Evolutionary conservation across 805 yeast species (phyloP).

Genomic region (Spathaspora arborariae): DNA sequence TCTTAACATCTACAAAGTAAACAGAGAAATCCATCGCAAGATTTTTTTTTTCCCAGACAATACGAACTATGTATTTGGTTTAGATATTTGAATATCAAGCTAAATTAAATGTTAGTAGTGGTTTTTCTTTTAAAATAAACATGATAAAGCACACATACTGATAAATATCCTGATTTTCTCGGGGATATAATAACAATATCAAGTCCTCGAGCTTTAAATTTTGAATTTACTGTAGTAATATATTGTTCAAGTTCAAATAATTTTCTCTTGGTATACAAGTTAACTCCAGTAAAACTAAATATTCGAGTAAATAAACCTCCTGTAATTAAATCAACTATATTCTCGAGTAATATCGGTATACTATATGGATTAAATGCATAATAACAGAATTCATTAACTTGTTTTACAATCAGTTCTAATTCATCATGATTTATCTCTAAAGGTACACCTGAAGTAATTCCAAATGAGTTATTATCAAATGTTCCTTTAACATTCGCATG

Average conservation of each 20-base stretch:
- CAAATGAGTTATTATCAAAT: constrained; percentile 45
- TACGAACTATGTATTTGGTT: constrained; percentile 9
- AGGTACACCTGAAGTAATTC: constrained; percentile 47
- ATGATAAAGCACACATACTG: constrained; percentile 2
- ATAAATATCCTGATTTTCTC: constrained; percentile 47
- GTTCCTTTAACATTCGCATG: constrained; percentile 25
- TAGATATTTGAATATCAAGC: constrained; percentile 53
- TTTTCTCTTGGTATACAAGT: constrained; percentile 23
- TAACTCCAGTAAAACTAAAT: constrained; percentile 11
- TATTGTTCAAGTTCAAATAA: constrained; percentile 38
- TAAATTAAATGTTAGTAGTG: constrained; percentile 15
- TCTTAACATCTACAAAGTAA: constrained; percentile 7
- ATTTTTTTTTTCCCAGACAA: constrained; percentile 3
- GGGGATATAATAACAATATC: constrained; percentile 47
- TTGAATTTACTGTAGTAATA: constrained; percentile 18
- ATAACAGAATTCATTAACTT: constrained; percentile 40
- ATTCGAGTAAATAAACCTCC: constrained; percentile 29
- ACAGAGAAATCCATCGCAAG: constrained; percentile 1
- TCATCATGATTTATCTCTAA: constrained; percentile 32
- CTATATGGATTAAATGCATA: constrained; percentile 38
- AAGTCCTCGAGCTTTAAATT: constrained; percentile 10
- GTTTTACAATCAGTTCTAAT: constrained; percentile 36
- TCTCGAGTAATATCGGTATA: constrained; percentile 25
- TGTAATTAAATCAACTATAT: constrained; percentile 39
- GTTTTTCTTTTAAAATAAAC: neutral